Percentiles rank a stretch among this genome's conserved stretches.
phyloP scores from a whole-genome alignment of 179 eudicot genomes.

The Beta lomatogona region DNA sequence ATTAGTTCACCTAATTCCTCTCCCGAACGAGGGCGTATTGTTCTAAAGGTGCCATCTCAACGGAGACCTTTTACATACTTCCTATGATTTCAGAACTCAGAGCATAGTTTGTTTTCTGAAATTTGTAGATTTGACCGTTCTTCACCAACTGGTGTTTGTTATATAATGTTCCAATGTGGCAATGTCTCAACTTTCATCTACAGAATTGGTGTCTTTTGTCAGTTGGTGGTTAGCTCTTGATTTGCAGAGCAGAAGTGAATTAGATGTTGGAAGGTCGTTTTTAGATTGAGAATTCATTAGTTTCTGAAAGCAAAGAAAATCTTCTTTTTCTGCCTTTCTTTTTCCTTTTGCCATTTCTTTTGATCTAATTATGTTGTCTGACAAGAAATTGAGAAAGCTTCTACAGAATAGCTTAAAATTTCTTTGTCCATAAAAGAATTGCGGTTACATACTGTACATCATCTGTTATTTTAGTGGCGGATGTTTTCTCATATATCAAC shows the following conservation, averaged over 20 bases:
- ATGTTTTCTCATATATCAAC: too few relatives aligned
- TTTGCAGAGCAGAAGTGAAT: neutral
- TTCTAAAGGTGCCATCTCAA: neutral
- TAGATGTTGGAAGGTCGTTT: neutral
- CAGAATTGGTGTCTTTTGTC: neutral
- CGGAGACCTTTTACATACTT: neutral
- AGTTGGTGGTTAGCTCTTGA: neutral
- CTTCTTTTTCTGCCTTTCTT: too few relatives aligned
- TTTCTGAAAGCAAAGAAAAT: too few relatives aligned
- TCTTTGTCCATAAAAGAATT: too few relatives aligned
- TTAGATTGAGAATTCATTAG: too few relatives aligned
- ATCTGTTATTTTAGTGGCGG: too few relatives aligned
- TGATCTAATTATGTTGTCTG: too few relatives aligned
- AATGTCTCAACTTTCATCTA: too few relatives aligned
- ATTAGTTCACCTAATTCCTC: neutral
- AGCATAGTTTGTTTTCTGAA: neutral
- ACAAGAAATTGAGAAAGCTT: too few relatives aligned
- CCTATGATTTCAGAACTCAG: neutral
- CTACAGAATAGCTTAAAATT: too few relatives aligned
- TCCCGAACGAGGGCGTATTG: neutral
- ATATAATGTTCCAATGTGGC: neutral
- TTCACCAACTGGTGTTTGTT: neutral
- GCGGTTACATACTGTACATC: too few relatives aligned
- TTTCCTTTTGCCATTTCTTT: too few relatives aligned
- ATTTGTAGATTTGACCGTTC: neutral